A percentile compares a stretch with the other conserved stretches of the same genome.
These are phyloP conservation scores for Cicer arietinum DNA, from an alignment of 306 rosid species.

Conservation along the genomic window DNA sequence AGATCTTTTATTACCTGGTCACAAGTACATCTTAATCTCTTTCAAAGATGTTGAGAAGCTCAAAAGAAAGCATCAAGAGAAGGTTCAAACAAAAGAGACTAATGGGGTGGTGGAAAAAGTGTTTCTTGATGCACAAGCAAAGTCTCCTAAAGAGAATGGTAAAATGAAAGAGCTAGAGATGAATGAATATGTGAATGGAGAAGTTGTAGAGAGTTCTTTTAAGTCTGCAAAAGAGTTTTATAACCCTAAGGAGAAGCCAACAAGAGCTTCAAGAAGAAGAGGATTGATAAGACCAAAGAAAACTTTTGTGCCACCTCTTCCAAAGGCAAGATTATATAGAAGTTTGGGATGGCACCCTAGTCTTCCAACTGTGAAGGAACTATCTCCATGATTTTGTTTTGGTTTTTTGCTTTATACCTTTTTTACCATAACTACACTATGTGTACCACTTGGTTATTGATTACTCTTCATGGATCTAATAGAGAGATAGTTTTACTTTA, in stretches of 20 bases:
- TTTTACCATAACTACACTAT: constrained; percentile 16
- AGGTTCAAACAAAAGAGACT: constrained; percentile 22
- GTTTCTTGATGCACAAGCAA: constrained; percentile 26
- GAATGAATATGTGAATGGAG: constrained; percentile 30
- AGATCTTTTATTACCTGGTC: constrained; percentile 65
- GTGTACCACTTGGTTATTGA: constrained; percentile 19
- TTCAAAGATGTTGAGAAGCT: constrained; percentile 59
- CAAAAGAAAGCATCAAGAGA: constrained; percentile 48
- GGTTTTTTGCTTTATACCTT: constrained; percentile 21
- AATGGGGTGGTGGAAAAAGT: constrained; percentile 26
- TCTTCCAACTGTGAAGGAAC: constrained; percentile 73
- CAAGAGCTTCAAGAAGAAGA: constrained; percentile 46
- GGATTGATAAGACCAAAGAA: constrained; percentile 55
- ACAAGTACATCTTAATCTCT: constrained; percentile 63
- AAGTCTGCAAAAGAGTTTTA: constrained; percentile 54
- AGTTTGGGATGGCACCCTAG: constrained; percentile 75
- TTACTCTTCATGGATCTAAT: constrained; percentile 13
- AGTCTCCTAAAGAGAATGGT: constrained; percentile 43
- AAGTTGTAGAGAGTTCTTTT: constrained; percentile 45
- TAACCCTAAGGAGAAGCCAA: constrained; percentile 42
- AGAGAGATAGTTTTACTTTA: neutral
- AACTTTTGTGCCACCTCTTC: constrained; percentile 71
- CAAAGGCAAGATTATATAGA: constrained; percentile 49
- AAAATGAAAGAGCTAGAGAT: constrained; percentile 3
- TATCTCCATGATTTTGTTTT: constrained; percentile 65